Evolutionary conservation across 352 stramenopile species (phyloP), one percentile per base, ranked within the genome.

Genomic region (Elongisporangium anandrum): DNA sequence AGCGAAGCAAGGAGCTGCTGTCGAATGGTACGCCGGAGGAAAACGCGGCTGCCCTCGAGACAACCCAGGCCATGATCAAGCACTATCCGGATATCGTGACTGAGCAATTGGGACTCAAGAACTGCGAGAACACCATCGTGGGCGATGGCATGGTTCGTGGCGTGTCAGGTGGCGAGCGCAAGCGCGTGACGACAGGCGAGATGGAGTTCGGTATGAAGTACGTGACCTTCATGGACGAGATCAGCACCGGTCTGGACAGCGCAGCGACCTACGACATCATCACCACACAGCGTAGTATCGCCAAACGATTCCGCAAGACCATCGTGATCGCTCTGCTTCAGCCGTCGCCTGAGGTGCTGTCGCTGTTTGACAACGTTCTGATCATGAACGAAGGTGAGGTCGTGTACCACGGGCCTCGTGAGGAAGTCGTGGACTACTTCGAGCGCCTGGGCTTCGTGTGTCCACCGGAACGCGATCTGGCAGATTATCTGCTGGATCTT

Each of bases 231-330:
- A 82, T 85, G 64, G 93, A 98, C 66, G 84, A 96, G 68, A 97
- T 98, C 63, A 94, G 78, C 54, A 98, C 90, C 2, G 94, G 93
- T 8, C 75, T 98, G 8, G 93, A 98, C 72, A 83, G 78, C 24
- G 80, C 89, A 3, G 95, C 90, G 1, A 96, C 92, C 1, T 97
- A 77, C 61, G 92, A 98, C 56, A 98, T 98, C 67, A 83, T 90
- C 64, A 81, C 73, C 19, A 68, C 84, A 4, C 61, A 96, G 47
- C 61, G 66, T 2, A 66, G 64, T 52, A 59, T 79, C 6, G 77
- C 77, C 13, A 52, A 68, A 13, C 56, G 55, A 3, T 67, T 90
- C 17, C 47, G 64, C 0, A 62, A 78, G 23, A 85, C 77, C 1
- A 58, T 77, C n/a, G 75, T 91, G 19, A 73, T 96, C 24, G 82